Base-by-base conservation (phyloP, 495 filamentous ascomycete species). In the Neurospora intermedia region DNA sequence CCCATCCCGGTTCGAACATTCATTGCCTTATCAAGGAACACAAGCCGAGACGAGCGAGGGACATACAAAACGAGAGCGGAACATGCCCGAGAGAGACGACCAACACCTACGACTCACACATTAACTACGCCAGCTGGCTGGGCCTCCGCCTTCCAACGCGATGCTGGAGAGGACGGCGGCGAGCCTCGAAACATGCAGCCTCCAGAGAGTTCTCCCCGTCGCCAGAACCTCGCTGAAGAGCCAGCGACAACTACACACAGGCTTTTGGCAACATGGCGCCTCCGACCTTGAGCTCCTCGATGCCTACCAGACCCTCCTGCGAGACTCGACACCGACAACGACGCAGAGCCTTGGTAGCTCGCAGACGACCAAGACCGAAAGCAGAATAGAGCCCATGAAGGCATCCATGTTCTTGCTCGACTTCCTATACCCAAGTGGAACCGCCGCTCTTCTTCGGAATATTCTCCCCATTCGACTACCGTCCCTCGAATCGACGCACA, bases 131-230 rank as follows among this genome's bases (percentile, higher is more conserved):
- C 54, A 66, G 27, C 54, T 66, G 54, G 54, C 54, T 66, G 54
- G 54, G 54, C 27, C 54, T 66, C 15, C 54, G 54, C 35, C 6
- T 66, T 66, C 54, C 69, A 70, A 72, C 78, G 78, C 85, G 78
- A 96, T 96, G 93, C 91, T 95, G 82, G 92, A 96, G 91, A 91
- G 90, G 81, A 91, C 91, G 71, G 89, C 89, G 73, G 87, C 88
- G 84, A 91, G 89, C 84, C 87, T 94, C 82, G 89, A 94, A 87
- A 89, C 88, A 84, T 92, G 90, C 74, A 89, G 88, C 80, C 80
- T 87, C 82, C 88, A 88, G 80, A 86, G 87, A 83, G 85, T 91
- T 76, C 82, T 93, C 75, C 91, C 88, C 77, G 84, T 85, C 73
- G 78, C 87, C 43, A 84, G 75, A 83, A 59, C 84, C 83, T 74